Base-by-base conservation (phyloP, 2,329 filamentous ascomycete genomes). In the Xylariaceae sp. region DNA sequence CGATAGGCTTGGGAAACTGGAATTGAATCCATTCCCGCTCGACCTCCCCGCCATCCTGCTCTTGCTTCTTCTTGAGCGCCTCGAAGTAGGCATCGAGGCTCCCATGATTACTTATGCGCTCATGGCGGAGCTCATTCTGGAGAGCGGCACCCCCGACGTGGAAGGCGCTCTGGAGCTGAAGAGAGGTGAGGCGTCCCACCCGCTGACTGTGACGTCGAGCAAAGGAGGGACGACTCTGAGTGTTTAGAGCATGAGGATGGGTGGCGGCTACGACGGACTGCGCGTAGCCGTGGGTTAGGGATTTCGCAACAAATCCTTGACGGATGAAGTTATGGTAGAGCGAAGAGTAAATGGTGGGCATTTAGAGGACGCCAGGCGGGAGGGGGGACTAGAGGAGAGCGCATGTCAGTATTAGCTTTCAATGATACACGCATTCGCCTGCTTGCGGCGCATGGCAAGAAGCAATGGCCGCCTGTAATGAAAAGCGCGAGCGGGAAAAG, bases 231-330 rank as follows among this genome's bases (percentile, higher is more conserved):
- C 77, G 73, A 62, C 76, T 80, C 63, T 79, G 88, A 61, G 70
- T 81, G 74, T 81, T 88, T 76, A 74, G 78, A 75, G 70, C 84
- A 82, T 76, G 73, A 40, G 76, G 77, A 49, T 95, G 88, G 50
- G 88, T 88, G 57, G 88, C 90, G 60, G 92, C 92, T 69, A 98
- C 88, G 68, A 97, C 84, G 49, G 89, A 95, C 66, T 97, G 90
- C 56, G 89, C 89, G 77, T 96, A 97, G 69, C 90, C 90, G 78
- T 97, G 88, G 65, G 88, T 90, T 66, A 97, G 85, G 60, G 89
- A 88, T 73, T 97, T 97, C 62, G 87, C 7, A 5, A 28, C 83
- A 70, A 96, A 85, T 83, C 87, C 89, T 77, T 90, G 86, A 74
- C 92, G 90, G 80, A 94, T 88, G 75, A 97, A 86, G 73, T 76